Conservation (phyloP, 257 asterid genomes). For the Capsicum rhomboideum region DNA sequence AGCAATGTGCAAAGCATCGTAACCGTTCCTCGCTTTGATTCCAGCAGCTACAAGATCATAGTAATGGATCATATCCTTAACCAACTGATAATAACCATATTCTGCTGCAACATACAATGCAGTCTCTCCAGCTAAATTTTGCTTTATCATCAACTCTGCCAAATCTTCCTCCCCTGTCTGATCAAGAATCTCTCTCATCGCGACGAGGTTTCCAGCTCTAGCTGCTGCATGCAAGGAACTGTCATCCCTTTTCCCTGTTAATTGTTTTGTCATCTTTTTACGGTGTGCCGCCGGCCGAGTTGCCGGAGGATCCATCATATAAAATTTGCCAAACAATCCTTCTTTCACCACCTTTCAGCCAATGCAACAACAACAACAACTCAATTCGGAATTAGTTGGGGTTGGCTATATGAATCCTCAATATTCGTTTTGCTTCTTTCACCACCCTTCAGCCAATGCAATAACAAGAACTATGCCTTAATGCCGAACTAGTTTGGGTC, state of each 20-base stretch:
- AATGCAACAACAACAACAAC: neutral
- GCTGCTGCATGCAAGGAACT: conserved; percentile 39
- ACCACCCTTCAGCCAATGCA: neutral
- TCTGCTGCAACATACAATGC: conserved; percentile 42
- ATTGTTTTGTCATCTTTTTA: conserved; percentile 40
- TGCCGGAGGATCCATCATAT: neutral
- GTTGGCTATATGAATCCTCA: neutral
- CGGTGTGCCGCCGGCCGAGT: neutral
- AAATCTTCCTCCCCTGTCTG: conserved; percentile 20
- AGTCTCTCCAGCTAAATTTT: conserved; percentile 41
- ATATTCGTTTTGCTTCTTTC: neutral
- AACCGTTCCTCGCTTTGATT: conserved; percentile 42
- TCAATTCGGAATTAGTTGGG: neutral
- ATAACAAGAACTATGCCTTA: neutral
- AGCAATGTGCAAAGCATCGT: conserved; percentile 46
- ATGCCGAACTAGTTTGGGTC: neutral
- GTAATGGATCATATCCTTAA: conserved; percentile 28
- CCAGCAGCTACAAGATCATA: conserved; percentile 40
- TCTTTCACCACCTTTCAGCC: no score
- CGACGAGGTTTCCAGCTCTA: conserved; percentile 27
- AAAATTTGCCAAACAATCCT: neutral
- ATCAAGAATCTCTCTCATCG: conserved; percentile 18
- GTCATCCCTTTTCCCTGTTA: conserved; percentile 44
- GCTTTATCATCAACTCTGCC: conserved; percentile 21
- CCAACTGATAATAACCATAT: conserved; percentile 34